Evolutionary conservation across 2,329 filamentous ascomycete species (phyloP), one percentile per base, ranked within the genome.

Genomic region (Didymella pinodella): DNA sequence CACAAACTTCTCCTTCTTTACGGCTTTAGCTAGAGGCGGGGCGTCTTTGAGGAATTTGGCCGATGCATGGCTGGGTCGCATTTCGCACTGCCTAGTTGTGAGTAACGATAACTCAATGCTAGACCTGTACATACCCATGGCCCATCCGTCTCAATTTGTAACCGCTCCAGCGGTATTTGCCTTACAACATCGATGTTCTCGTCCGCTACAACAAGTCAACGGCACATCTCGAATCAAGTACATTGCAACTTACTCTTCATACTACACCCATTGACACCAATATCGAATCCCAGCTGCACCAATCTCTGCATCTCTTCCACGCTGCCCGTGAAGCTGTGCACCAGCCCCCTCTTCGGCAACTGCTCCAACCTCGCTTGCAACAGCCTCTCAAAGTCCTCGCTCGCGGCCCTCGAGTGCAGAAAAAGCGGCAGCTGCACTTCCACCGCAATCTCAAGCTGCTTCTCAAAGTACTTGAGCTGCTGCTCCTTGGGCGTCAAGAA

Each of bases 101-200:
- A 63, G 52, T 28, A n/a, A 20, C 10, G 11, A 18, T 16, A 26
- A 7, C 12, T 14, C 1, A 6, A 25, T 3, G n/a, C 20, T 7
- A 12, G 25, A 1, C 6, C 4, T 29, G 18, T n/a, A 60, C 74
- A 66, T 75, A 81, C 80, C 86, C 95, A 99, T 3, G 95, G 95
- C 2, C 95, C 95, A 75, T 99, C 95, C 0, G 95, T 99, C 83
- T 99, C 95, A 47, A 99, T 87, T 85, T 98, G 96, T 53, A 99
- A 78, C 46, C 89, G 81, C 55, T 93, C 88, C 11, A 99, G 80
- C 11, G 88, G 90, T 38, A 98, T 87, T 60, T 89, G 86, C 63
- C 85, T 87, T 11, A 97, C 92, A 2, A 97, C 93, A 14, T 86
- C 88, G 40, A 96, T 86, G 69, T 98, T 99, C 74, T 97, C 74